A percentile compares a stretch with the other conserved stretches of the same genome.
These are phyloP conservation scores for Plenodomus tracheiphilus DNA, from an alignment of 2,329 filamentous ascomycete species.

Conservation along the genomic window DNA sequence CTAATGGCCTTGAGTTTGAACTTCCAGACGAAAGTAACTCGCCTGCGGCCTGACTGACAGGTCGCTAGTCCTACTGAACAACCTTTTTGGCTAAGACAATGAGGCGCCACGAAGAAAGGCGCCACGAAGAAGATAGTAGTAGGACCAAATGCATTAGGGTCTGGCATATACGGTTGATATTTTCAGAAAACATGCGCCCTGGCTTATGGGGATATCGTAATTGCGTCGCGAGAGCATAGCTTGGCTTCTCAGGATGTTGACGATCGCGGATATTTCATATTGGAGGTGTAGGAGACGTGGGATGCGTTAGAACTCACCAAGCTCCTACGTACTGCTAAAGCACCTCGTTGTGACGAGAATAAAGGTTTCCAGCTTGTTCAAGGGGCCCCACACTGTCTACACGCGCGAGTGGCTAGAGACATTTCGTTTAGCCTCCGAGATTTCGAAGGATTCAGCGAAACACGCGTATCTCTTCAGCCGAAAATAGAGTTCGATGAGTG, in stretches of 20 bases:
- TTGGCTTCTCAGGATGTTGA: background rate
- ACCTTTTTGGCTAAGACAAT: no score
- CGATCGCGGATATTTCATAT: slow-evolving; percentile 5
- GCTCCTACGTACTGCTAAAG: background rate
- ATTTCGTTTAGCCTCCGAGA: background rate
- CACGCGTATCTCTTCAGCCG: background rate
- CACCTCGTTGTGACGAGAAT: background rate
- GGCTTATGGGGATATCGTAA: no score
- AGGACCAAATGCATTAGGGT: no score
- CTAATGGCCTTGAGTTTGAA: slow-evolving; percentile 1
- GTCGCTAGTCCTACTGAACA: no score
- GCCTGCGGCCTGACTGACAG: no score
- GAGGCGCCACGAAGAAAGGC: no score
- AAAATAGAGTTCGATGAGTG: slow-evolving; percentile 5
- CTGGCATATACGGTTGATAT: no score
- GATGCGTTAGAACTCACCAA: slow-evolving; percentile 4
- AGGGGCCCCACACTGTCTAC: slow-evolving; percentile 1
- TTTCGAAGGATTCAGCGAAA: slow-evolving; percentile 1
- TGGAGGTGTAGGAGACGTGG: slow-evolving; percentile 1
- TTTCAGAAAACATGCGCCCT: no score
- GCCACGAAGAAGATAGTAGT: no score
- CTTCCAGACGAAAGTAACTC: no score
- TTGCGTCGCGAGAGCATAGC: no score
- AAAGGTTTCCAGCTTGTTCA: slow-evolving; percentile 5
- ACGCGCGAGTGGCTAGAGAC: background rate